Evolutionary conservation across 495 filamentous ascomycete species (phyloP).

Genomic region (Staphylotrichum longicolle): DNA sequence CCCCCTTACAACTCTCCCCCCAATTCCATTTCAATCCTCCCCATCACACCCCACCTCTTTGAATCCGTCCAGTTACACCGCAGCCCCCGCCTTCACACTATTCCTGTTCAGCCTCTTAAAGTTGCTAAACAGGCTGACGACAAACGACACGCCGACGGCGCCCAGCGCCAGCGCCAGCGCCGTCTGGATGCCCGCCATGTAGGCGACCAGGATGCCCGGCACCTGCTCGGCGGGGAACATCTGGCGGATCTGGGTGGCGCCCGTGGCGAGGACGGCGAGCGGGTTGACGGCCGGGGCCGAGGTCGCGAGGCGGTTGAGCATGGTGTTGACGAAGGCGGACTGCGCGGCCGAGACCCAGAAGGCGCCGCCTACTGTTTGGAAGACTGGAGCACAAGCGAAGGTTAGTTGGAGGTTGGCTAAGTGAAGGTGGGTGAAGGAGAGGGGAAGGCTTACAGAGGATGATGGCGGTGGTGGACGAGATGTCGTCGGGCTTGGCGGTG

Average conservation of each 20-base stretch:
- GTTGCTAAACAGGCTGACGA: slow-evolving; percentile 28
- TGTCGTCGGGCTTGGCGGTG: slow-evolving; percentile 39
- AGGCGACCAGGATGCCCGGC: slow-evolving; percentile 52
- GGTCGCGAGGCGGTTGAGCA: slow-evolving; percentile 34
- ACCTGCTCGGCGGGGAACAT: slow-evolving; percentile 44
- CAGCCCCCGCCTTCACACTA: slow-evolving; percentile 25
- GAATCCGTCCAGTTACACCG: no score
- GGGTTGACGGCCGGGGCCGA: slow-evolving; percentile 44
- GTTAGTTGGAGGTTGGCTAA: slow-evolving; percentile 8
- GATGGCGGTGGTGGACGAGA: slow-evolving; percentile 35
- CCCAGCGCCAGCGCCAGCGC: slow-evolving; percentile 46
- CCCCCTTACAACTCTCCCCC: no score
- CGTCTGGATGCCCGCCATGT: slow-evolving; percentile 57
- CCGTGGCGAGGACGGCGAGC: slow-evolving; percentile 39
- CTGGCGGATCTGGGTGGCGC: slow-evolving; percentile 42
- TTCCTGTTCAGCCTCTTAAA: slow-evolving; percentile 29
- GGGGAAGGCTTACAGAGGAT: slow-evolving; percentile 49
- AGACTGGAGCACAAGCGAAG: slow-evolving; percentile 35
- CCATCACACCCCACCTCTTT: no score
- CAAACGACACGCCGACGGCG: slow-evolving; percentile 23
- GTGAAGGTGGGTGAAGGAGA: not conserved
- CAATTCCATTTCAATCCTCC: no score
- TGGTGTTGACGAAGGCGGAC: slow-evolving; percentile 49
- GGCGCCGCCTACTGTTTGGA: slow-evolving; percentile 50
- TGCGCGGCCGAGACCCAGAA: slow-evolving; percentile 48